Percentiles rank a stretch among this genome's conserved stretches.
These are phyloP conservation scores for Exophiala bonariae DNA, from an alignment of 2,329 filamentous ascomycete genomes.

Conservation along the genomic window DNA sequence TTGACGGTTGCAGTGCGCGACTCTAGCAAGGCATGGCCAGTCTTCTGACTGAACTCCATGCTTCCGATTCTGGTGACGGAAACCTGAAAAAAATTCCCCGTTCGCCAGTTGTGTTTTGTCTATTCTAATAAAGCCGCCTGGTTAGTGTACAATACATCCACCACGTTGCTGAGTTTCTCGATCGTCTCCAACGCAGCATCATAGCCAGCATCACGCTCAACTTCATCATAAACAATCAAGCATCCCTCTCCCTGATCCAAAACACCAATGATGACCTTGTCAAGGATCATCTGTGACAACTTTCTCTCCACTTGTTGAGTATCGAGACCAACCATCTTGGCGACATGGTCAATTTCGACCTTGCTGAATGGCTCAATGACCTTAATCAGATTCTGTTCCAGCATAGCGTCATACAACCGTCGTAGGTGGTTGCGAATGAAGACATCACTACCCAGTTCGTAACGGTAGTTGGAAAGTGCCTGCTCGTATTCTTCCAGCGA, in stretches of 20 bases:
- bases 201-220: conserved; percentile 87
- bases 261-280: conserved; percentile 98
- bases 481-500: conserved; percentile 97
- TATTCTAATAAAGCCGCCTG: conserved; percentile 95
- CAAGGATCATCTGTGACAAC: conserved; percentile 98
- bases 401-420: conserved; percentile 94
- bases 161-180: conserved; percentile 94
- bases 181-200: conserved; percentile 93
- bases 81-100: no score
- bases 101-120: no score
- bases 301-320: conserved; percentile 97
- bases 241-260: conserved; percentile 97
- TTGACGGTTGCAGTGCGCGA: no score
- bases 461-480: conserved; percentile 84
- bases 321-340: conserved; percentile 95
- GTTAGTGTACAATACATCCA: conserved; percentile 96
- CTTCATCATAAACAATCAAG: conserved; percentile 95
- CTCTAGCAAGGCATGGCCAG: no score
- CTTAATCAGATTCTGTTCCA: conserved; percentile 99
- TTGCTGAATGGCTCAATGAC: conserved; percentile 98
- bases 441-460: conserved; percentile 88
- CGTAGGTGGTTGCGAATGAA: conserved; percentile 98
- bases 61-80: no score
- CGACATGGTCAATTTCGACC: conserved; percentile 95
- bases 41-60: not conserved